Evolutionary conservation across 148 eudicot genomes (phyloP).

Genomic region (Dysphania ambrosioides): DNA sequence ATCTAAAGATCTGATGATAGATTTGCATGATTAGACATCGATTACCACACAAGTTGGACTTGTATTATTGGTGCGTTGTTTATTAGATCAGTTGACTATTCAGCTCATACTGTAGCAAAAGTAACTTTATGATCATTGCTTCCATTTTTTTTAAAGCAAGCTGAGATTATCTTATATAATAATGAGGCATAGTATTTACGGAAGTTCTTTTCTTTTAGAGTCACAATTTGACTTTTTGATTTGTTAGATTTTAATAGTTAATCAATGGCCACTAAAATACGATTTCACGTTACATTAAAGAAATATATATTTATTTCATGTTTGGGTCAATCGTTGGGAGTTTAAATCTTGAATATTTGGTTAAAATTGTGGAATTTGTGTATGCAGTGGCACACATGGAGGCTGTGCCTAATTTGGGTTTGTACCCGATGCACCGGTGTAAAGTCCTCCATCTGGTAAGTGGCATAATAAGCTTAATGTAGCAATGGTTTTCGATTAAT

Average conservation of each 20-base stretch:
- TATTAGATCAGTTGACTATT: too few relatives aligned
- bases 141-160: not conserved
- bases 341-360: too few relatives aligned
- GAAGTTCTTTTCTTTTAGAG: not conserved
- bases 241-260: too few relatives aligned
- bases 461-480: conserved; percentile 9
- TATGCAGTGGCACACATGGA: too few relatives aligned
- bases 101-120: not conserved
- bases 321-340: too few relatives aligned
- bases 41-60: too few relatives aligned
- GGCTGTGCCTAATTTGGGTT: conserved; percentile 22
- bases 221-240: not conserved
- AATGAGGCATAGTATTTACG: not conserved
- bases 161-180: not conserved
- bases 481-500: not conserved
- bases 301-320: too few relatives aligned
- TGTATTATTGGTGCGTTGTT: too few relatives aligned
- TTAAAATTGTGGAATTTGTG: too few relatives aligned
- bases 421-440: conserved; percentile 62
- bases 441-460: conserved; percentile 74
- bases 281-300: not conserved
- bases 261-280: not conserved
- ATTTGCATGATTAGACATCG: too few relatives aligned
- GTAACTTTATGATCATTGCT: not conserved
- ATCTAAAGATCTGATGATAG: not conserved